These are phyloP conservation scores for Bolboschoenus planiculmis DNA, from an alignment of 176 grass and related monocot genomes.

Conservation along the genomic window DNA sequence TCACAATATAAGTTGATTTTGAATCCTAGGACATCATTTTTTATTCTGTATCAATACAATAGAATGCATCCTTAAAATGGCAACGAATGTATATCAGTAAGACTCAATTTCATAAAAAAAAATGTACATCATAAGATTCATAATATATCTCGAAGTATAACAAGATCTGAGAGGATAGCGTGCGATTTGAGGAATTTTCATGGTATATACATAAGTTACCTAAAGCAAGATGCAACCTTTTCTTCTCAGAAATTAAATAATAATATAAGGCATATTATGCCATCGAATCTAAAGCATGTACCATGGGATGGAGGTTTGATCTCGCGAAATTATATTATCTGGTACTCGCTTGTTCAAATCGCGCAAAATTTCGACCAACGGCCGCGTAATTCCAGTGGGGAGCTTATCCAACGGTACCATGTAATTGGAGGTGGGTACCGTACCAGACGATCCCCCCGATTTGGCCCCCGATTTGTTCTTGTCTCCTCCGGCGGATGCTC, in stretches of 20 bases:
- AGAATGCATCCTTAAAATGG: neutral
- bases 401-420: conserved; percentile 60
- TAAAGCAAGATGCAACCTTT: neutral
- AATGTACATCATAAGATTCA: no score
- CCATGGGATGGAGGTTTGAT: conserved; percentile 50
- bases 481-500: conserved; percentile 13
- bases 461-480: neutral
- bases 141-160: neutral
- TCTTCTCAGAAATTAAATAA: neutral
- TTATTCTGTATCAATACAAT: neutral
- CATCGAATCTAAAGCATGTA: conserved; percentile 12
- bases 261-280: neutral
- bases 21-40: neutral
- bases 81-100: neutral
- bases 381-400: conserved; percentile 63
- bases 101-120: no score
- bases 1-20: no score
- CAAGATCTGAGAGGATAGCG: neutral
- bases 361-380: conserved; percentile 84
- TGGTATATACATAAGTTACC: neutral
- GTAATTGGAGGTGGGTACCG: conserved; percentile 47
- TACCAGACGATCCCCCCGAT: neutral
- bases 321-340: conserved; percentile 47
- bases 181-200: neutral
- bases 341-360: conserved; percentile 96